A percentile compares a stretch with the other conserved stretches of the same genome.
phyloP scores from a whole-genome alignment of 257 asterid species.

The Ligustrum vulgare region DNA sequence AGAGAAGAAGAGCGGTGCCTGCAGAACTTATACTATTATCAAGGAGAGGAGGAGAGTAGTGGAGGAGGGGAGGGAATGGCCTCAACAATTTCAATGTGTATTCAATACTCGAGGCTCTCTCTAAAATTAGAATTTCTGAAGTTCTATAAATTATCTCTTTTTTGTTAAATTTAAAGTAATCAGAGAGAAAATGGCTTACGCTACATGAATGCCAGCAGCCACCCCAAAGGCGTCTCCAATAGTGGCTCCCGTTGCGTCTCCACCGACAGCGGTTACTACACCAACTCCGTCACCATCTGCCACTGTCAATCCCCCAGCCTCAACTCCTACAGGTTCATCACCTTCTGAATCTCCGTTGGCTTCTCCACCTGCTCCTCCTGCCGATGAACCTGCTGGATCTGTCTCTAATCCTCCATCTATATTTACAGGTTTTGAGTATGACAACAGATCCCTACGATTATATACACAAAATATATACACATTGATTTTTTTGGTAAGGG shows the following conservation, averaged over 20 bases:
- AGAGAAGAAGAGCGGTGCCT: too few species aligned
- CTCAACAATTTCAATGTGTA: too few species aligned
- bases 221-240: conserved; percentile 32
- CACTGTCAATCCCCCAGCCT: neutral
- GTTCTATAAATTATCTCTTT: neutral
- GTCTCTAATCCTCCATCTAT: conserved; percentile 31
- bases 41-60: too few species aligned
- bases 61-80: too few species aligned
- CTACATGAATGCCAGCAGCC: conserved; percentile 29
- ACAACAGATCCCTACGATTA: too few species aligned
- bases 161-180: neutral
- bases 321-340: conserved; percentile 22
- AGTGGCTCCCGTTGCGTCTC: conserved; percentile 5
- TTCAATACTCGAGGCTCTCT: neutral
- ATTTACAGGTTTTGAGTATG: too few species aligned
- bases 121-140: neutral
- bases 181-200: neutral
- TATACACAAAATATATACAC: too few species aligned
- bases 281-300: conserved; percentile 22
- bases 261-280: conserved; percentile 23
- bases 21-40: too few species aligned
- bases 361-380: conserved; percentile 35
- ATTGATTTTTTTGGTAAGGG: too few species aligned
- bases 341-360: conserved; percentile 30
- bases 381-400: conserved; percentile 23